Evolutionary conservation across 164 flowering plant species (phyloP), one percentile per base, ranked within the genome.

Genomic region (Brasenia schreberi): DNA sequence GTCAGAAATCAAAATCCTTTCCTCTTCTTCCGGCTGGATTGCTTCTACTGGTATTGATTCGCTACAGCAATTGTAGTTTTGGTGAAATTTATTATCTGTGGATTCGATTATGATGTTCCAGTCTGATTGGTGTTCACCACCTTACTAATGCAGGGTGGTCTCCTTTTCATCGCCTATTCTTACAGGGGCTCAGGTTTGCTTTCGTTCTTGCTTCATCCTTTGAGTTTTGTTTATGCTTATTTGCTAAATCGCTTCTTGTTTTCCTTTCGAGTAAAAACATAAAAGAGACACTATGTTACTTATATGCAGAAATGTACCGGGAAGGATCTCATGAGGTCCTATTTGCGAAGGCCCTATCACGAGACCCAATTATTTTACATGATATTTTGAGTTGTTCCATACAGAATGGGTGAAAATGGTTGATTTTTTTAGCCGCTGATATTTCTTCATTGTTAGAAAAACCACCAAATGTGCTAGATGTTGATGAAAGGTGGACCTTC

Each of bases 1-100:
- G 82, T 71, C 75, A 84, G n/a, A 89, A 89, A 71, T 81, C 92
- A 5, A 84, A 82, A 42, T 76, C 90, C 61, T 83, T 90, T 5
- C 89, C 96, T 17, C 56, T 87, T 12, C 67, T 87, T 23, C 80
- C 90, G n/a, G 14, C 84, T 63, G 82, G 77, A 33, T 83, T 87
- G 53, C 67, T 89, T 18, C 61, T 81, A 61, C 68, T 89, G 85
- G 92, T 89, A 80, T 39, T 43, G 53, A 44, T 59, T 65, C 18
- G 42, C 7, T 45, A 52, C 33, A 12, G 56, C 16, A 14, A 3
- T 49, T 1, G 56, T 6, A 14, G 56, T 4, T 5, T 49, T 49
- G 16, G 10, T 49, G 56, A 49, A 9, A 33, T 33, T 33, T 49
- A 9, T 49, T 14, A 9, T 49, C 16, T 49, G 4, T 5, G 12